Base-by-base conservation (phyloP, 441 rosid species). In the Pelargonium fulgidum region DNA sequence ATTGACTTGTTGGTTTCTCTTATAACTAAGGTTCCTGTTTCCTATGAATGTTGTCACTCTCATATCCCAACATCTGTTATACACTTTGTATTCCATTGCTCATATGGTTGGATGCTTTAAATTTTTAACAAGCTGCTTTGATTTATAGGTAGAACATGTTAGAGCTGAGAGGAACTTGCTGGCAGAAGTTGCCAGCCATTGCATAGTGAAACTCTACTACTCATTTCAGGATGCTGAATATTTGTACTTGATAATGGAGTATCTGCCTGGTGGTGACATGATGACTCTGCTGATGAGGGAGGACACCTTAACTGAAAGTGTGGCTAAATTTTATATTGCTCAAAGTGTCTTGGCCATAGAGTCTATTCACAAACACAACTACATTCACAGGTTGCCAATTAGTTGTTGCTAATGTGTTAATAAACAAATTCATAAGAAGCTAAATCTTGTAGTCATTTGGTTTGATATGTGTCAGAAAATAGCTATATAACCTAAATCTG, bases 191-290 rank as follows among this genome's bases (percentile, higher is more conserved):
- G 98, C 87, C 41, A 88, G 98, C 81, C 97, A 89, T 75, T 93
- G 83, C 87, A 93, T 93, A 42, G 97, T 93, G 76, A 93, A 93
- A 79, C 96, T 93, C 74, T 93, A 85, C 83, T 93, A 91, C 78
- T 93, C 98, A 50, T 93, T 93, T 84, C 98, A 93, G 74, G 98
- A 93, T 83, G 78, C 92, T 10, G 98, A 93, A 70, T 89, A 86
- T 82, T 78, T 93, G 19, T 93, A 93, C 84, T 74, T 93, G 75
- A 91, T 93, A 69, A 93, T 93, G 98, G 97, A 93, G 77, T 93
- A 93, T 80, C 92, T 93, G 56, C 98, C 98, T 22, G 98, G 97
- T 76, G 97, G 98, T 78, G 98, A 93, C 81, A 80, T 91, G 87
- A 91, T 93, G 98, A 93, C 97, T 76, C 78, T 93, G 78, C 83